Percentiles rank a stretch among this genome's conserved stretches.
Conservation (phyloP, 2,329 filamentous ascomycete species). For the Botrytis squamosa region DNA sequence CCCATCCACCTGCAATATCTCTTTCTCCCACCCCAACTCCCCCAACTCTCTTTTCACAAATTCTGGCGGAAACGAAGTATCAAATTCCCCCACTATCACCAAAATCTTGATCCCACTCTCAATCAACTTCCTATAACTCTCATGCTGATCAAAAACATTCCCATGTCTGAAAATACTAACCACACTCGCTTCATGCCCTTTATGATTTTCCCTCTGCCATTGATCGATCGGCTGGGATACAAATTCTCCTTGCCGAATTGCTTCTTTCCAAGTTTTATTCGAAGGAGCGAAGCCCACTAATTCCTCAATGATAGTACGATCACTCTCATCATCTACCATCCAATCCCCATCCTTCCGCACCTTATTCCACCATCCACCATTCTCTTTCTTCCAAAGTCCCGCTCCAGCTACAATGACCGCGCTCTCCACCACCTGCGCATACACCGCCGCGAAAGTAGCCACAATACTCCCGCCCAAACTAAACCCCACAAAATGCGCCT, state of each 20-base stretch:
- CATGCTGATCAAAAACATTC: constrained; percentile 41
- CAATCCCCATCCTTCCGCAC: constrained; percentile 14
- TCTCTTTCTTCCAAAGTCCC: constrained; percentile 41
- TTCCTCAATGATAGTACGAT: constrained; percentile 34
- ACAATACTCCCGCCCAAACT: background rate
- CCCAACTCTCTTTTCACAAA: background rate
- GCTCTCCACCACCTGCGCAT: constrained; percentile 38
- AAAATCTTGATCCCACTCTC: background rate
- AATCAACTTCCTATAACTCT: background rate
- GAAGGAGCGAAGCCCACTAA: constrained; percentile 41
- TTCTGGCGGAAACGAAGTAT: background rate
- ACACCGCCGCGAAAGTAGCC: constrained; percentile 42
- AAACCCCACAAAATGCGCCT: background rate
- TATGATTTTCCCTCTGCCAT: constrained; percentile 49
- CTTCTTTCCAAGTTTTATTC: constrained; percentile 46
- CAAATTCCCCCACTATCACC: background rate
- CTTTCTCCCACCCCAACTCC: background rate
- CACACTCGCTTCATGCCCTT: constrained; percentile 47
- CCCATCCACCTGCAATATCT: background rate
- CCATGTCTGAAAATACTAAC: constrained; percentile 49
- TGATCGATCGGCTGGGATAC: constrained; percentile 49
- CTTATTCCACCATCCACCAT: constrained; percentile 26
- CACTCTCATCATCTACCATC: constrained; percentile 24
- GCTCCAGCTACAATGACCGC: constrained; percentile 49
- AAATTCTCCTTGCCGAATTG: constrained; percentile 44